Base-by-base conservation (phyloP, 306 rosid species). In the Lupinus albus region DNA sequence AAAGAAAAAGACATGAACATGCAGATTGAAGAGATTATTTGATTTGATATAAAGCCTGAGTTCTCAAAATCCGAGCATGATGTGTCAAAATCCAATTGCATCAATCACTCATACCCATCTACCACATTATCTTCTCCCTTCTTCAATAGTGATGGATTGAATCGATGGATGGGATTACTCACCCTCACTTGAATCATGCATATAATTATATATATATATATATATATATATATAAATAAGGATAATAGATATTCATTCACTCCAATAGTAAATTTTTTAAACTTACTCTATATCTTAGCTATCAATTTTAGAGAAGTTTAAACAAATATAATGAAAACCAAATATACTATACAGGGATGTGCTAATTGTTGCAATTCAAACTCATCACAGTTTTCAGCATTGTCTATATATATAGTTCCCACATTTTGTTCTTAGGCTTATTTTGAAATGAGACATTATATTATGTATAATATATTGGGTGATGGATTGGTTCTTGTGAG, bases 11-110 rank as follows among this genome's bases (percentile, higher is more conserved):
- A 6, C 1, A 2, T 60, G 44, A 75, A 80, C 85, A 75, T 80
- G 84, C 87, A 83, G 80, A 78, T 86, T 74, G 86, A 83, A 68
- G 83, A 69, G 81, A 60, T 76, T 80, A 80, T 81, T 81, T 83
- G 91, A 86, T 86, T 81, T 81, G 91, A 83, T 86, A 70, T 78
- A 78, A 80, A 80, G 85, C 81, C 82, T 79, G 73, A 56, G 78
- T 60, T 80, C 91, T 85, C 83, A 86, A 85, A 88, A 80, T 85
- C 73, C 80, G 91, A 86, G 97, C 94, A 78, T 82, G 93, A 83
- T 85, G 87, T 83, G 96, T 88, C 96, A 88, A 85, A 85, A 75
- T 86, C 81, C 62, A 68, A 83, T 86, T 83, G 81, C 80, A 85
- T 83, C 90, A 84, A 79, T 88, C 83, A 15, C 75, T 68, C 75